These are phyloP conservation scores for Aspergillus taichungensis DNA, from an alignment of 495 filamentous ascomycete genomes.

Conservation along the genomic window DNA sequence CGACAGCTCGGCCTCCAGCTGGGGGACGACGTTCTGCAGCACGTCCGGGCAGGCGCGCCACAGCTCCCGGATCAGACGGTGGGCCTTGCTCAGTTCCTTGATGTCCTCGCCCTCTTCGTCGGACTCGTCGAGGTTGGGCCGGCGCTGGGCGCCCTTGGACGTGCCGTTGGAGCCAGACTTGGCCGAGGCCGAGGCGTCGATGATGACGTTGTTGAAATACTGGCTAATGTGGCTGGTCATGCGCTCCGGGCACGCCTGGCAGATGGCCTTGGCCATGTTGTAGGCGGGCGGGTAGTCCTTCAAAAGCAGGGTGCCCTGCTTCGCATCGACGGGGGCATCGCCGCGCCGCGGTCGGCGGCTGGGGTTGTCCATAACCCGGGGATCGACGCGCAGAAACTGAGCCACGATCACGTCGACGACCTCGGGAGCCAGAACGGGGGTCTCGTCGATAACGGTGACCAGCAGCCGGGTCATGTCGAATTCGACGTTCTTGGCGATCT, in stretches of 20 bases:
- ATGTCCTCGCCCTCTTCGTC: conserved; percentile 83
- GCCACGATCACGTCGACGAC: conserved; percentile 92
- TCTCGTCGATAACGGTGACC: conserved; percentile 79
- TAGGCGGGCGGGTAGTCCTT: conserved; percentile 89
- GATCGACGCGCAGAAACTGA: conserved; percentile 84
- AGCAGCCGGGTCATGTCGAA: conserved; percentile 83
- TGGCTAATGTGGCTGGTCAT: conserved; percentile 91
- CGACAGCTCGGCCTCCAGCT: conserved; percentile 84
- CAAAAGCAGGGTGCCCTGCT: conserved; percentile 67
- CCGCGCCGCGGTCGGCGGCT: conserved; percentile 50
- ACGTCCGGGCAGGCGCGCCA: conserved; percentile 89
- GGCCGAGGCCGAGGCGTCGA: conserved; percentile 61
- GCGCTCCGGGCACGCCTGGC: conserved; percentile 80
- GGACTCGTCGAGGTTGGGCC: conserved; percentile 52
- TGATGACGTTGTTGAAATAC: conserved; percentile 95
- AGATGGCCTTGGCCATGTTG: conserved; percentile 91
- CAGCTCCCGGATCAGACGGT: conserved; percentile 79
- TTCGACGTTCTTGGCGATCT: conserved; percentile 82
- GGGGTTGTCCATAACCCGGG: conserved; percentile 39
- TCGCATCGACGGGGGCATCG: conserved; percentile 51
- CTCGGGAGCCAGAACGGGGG: conserved; percentile 63
- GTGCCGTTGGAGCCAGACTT: conserved; percentile 21
- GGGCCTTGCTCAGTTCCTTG: conserved; percentile 80
- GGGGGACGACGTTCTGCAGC: conserved; percentile 85
- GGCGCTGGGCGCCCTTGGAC: conserved; percentile 38